Conservation (phyloP, 192 early-diverging fungal species). For the Podochytrium sp. region DNA sequence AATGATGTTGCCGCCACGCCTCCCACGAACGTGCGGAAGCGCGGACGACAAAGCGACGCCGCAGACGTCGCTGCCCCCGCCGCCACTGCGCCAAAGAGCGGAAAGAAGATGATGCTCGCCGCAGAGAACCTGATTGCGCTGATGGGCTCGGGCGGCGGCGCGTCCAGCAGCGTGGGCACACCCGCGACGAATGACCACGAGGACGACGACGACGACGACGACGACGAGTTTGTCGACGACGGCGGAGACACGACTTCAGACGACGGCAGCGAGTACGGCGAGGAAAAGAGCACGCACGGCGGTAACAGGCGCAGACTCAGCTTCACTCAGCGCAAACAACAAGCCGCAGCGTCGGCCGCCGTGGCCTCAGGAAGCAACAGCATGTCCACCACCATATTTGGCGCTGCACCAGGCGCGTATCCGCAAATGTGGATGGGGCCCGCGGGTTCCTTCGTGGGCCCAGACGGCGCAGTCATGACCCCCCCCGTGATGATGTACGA, state of each 20-base stretch:
- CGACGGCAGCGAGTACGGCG: background rate
- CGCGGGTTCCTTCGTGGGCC: too few species aligned
- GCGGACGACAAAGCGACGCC: too few species aligned
- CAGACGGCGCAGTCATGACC: too few species aligned
- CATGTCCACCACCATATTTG: too few species aligned
- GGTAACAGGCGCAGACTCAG: background rate
- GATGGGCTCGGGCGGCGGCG: background rate
- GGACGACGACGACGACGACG: background rate
- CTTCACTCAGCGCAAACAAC: background rate
- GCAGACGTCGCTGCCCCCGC: background rate
- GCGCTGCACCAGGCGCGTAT: too few species aligned
- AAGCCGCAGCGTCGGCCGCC: background rate
- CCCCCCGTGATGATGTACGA: too few species aligned
- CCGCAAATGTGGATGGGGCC: too few species aligned
- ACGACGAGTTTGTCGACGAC: background rate
- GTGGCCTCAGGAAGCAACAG: background rate
- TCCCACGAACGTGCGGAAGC: background rate
- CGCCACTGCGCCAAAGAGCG: background rate
- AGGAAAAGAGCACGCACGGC: background rate
- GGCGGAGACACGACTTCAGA: background rate
- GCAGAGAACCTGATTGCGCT: slow-evolving; percentile 23
- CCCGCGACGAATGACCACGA: background rate
- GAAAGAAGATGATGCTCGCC: background rate
- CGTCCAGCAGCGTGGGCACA: background rate
- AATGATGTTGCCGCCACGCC: background rate